phyloP scores from a whole-genome alignment of 78 protist species.

The Dictyostelium discoideum region DNA sequence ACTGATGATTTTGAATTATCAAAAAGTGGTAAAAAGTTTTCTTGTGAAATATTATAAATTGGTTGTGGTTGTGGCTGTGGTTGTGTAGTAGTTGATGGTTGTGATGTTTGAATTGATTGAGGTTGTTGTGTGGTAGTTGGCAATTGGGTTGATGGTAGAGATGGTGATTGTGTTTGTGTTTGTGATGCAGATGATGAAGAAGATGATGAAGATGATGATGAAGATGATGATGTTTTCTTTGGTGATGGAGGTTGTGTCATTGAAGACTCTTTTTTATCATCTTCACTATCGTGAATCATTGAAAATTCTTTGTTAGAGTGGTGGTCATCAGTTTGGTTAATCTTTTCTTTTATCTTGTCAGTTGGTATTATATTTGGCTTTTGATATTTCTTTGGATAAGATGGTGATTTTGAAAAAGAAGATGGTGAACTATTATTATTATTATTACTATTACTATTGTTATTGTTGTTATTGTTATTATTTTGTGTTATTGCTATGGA shows the following conservation, averaged over 20 bases:
- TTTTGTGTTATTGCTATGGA: constrained; percentile 1
- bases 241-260: not conserved
- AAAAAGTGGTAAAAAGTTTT: not conserved
- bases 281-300: not conserved
- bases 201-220: too few relatives aligned
- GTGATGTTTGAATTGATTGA: not conserved
- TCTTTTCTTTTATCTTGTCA: not conserved
- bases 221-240: too few relatives aligned
- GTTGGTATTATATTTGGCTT: not conserved
- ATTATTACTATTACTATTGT: not conserved
- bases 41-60: not conserved
- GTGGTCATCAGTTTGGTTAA: not conserved
- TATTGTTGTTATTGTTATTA: not conserved
- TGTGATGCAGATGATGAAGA: too few relatives aligned
- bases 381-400: constrained; percentile 26
- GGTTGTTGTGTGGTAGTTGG: not conserved
- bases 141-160: not conserved
- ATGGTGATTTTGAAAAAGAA: not conserved
- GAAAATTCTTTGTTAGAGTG: not conserved
- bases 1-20: not conserved
- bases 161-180: not conserved
- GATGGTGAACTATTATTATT: not conserved
- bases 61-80: not conserved
- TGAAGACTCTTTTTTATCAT: not conserved
- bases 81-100: not conserved